These are phyloP conservation scores for Aegilops longissima DNA, from an alignment of 176 grass and related monocot species.

Conservation along the genomic window DNA sequence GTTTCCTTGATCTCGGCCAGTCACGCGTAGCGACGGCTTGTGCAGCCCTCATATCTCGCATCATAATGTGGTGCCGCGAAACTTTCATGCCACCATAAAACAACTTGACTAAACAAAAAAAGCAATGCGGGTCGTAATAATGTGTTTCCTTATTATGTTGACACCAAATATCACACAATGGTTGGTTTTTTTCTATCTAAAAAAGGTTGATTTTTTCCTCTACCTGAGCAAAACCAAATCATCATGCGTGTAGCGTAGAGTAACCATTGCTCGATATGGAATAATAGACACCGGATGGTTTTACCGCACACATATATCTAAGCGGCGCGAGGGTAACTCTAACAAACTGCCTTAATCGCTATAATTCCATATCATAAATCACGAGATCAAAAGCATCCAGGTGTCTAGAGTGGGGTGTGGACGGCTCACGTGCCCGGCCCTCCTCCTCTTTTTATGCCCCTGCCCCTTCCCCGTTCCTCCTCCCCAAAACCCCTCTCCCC, in stretches of 20 bases:
- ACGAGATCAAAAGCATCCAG: not conserved
- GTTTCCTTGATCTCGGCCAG: not conserved
- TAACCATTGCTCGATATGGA: too few relatives aligned
- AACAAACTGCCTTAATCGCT: not conserved
- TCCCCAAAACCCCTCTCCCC: constrained; percentile 21
- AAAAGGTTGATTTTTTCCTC: not conserved
- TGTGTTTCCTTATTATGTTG: too few relatives aligned
- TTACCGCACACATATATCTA: not conserved
- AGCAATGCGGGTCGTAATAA: too few relatives aligned
- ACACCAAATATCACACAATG: too few relatives aligned
- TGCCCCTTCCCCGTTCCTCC: not conserved
- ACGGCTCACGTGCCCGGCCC: not conserved
- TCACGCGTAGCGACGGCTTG: not conserved
- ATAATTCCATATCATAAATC: not conserved
- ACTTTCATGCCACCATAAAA: not conserved
- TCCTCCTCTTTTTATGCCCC: constrained; percentile 27
- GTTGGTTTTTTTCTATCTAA: too few relatives aligned
- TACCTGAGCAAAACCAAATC: not conserved
- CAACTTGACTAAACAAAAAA: not conserved
- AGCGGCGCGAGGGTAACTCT: not conserved
- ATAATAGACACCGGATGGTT: not conserved
- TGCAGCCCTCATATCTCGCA: not conserved
- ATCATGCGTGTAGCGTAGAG: not conserved
- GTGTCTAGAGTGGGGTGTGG: not conserved
- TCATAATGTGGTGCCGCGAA: fast-evolving